Base-by-base conservation (phyloP, 2,329 filamentous ascomycete genomes). In the Ascochyta lentis region DNA sequence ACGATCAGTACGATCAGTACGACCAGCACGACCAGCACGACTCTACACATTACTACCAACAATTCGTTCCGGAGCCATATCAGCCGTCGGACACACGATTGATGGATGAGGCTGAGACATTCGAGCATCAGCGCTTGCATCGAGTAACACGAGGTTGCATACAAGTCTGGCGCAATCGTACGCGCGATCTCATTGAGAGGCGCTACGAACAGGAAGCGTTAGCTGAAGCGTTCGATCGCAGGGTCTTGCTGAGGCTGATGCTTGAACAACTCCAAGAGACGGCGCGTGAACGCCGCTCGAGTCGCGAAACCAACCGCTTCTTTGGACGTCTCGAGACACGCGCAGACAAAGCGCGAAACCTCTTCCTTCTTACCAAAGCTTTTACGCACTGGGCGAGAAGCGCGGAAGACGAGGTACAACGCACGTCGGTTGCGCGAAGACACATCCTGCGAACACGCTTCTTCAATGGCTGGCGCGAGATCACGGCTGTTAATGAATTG, bases 371-470 rank as follows among this genome's bases (percentile, higher is more conserved):
- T 54, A 84, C 81, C 3, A 88, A 86, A 70, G 83, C 84, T 2
- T 86, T 91, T 53, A 83, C 81, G 1, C 86, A 89, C 60, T 96
- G 91, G 91, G 83, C 84, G 10, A 82, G 84, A 50, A 80, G 83
- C 46, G 83, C 89, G 10, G 82, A 81, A 6, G 86, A 90, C 13
- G 85, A 91, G 66, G 79, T 86, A 15, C 82, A 86, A 59, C 83
- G 85, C 37, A 91, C 89, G 4, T 85, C 84, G 4, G 81, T 86
- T 38, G 91, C 90, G 19, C 83, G 89, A 59, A 81, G 86, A 58
- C 89, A 91, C 69, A 86, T 93, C 56, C 77, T 95, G 49, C 82
- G 88, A 51, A 85, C 84, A 12, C 84, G 85, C 51, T 88, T 87
- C 58, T 91, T 91, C 72, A 84, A 84, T 54, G 85, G 85, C 7